Percentiles rank a stretch among this genome's conserved stretches.
These are phyloP conservation scores for Carex parvula DNA, from an alignment of 176 grass and related monocot species.

Conservation along the genomic window DNA sequence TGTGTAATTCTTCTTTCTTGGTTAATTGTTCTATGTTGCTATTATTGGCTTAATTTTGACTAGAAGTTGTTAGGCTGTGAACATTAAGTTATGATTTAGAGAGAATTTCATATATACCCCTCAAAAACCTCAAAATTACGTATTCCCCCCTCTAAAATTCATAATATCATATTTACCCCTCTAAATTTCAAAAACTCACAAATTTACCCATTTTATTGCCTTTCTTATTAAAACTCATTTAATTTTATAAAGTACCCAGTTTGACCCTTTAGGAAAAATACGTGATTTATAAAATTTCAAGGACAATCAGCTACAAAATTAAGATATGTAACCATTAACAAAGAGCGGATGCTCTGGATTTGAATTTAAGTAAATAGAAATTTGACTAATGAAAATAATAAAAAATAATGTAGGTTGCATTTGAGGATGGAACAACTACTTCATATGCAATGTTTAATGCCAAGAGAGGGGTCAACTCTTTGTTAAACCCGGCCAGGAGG, in stretches of 20 bases:
- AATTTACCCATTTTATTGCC: too few species aligned
- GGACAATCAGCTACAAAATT: background rate
- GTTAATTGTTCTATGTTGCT: background rate
- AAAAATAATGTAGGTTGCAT: slow-evolving; percentile 70
- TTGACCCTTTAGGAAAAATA: too few species aligned
- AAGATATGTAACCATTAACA: background rate
- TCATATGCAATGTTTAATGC: slow-evolving; percentile 84
- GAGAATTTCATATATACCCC: too few species aligned
- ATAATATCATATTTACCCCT: too few species aligned
- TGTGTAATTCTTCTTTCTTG: slow-evolving; percentile 13
- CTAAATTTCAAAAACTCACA: too few species aligned
- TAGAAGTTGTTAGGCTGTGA: background rate
- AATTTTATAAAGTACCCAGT: too few species aligned
- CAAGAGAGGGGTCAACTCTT: slow-evolving; percentile 96
- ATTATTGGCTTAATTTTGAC: background rate
- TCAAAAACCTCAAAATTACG: too few species aligned
- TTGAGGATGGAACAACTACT: slow-evolving; percentile 89
- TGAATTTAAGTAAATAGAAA: background rate
- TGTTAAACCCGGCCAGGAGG: slow-evolving; percentile 58
- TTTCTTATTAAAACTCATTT: too few species aligned
- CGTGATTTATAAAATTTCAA: background rate
- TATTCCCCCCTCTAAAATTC: too few species aligned
- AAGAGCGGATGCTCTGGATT: background rate
- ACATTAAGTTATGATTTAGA: background rate
- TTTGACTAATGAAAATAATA: slow-evolving; percentile 1